Conservation (phyloP, 2,329 filamentous ascomycete genomes). For the Neurospora crassa region DNA sequence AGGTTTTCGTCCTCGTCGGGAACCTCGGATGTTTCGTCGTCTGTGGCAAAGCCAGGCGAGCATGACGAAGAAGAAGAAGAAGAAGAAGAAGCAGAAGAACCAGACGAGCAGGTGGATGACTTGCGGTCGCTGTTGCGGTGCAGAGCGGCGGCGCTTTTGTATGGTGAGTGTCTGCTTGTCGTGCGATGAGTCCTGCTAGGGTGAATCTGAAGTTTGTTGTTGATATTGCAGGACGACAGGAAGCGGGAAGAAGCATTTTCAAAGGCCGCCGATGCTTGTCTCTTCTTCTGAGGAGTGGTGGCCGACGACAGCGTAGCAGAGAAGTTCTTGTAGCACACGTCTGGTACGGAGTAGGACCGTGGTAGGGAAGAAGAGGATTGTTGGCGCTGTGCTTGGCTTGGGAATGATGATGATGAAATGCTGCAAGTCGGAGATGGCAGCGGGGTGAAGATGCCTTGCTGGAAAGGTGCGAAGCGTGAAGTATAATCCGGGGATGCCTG, state of each 20-base stretch:
- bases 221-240: not conserved
- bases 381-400: not conserved
- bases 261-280: not conserved
- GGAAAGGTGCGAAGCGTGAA: not conserved
- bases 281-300: not conserved
- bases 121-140: not conserved
- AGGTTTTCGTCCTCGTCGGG: not conserved
- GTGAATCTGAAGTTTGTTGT: not conserved
- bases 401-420: not conserved
- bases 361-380: not conserved
- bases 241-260: not conserved
- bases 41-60: not conserved
- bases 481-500: not conserved
- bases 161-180: not conserved
- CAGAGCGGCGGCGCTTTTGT: not conserved
- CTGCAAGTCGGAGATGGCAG: constrained; percentile 3
- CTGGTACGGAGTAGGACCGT: not conserved
- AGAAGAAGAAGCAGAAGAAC: not conserved
- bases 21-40: not conserved
- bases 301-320: not conserved
- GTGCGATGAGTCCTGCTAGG: not conserved
- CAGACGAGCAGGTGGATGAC: not conserved
- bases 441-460: not conserved
- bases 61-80: not conserved
- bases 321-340: not conserved